phyloP scores from a whole-genome alignment of 148 eudicot species.

The Rhododendron mucronatum region DNA sequence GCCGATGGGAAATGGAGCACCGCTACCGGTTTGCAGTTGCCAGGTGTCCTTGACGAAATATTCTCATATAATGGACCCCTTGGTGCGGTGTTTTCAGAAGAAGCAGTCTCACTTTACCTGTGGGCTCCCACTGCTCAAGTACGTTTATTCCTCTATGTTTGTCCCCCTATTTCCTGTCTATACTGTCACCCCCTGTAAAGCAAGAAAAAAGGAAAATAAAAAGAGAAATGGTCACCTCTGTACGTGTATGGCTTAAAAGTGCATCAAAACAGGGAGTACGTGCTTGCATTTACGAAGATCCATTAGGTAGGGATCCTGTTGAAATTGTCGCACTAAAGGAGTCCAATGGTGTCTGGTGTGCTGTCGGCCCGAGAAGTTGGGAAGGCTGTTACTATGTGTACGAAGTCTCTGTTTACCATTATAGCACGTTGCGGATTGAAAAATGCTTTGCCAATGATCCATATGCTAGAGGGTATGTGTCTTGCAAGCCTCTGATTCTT shows the following conservation, averaged over 20 bases:
- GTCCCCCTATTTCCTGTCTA: background rate
- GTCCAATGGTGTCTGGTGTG: conserved; percentile 75
- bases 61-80: conserved; percentile 80
- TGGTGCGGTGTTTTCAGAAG: conserved; percentile 65
- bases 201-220: no score
- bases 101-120: conserved; percentile 63
- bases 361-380: conserved; percentile 69
- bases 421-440: conserved; percentile 66
- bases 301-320: conserved; percentile 47
- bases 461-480: conserved; percentile 92
- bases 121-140: conserved; percentile 99
- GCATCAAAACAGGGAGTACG: conserved; percentile 47
- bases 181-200: background rate
- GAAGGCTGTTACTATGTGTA: conserved; percentile 93
- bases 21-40: conserved; percentile 82
- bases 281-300: conserved; percentile 51
- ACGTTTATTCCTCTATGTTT: conserved; percentile 13
- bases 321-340: conserved; percentile 66
- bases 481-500: background rate
- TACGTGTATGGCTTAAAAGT: background rate
- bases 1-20: conserved; percentile 49
- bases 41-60: conserved; percentile 89
- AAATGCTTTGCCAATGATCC: conserved; percentile 89
- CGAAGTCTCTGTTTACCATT: conserved; percentile 84
- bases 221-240: background rate